Conservation (phyloP, 176 grass and related monocot species). For the Avena atlantica region DNA sequence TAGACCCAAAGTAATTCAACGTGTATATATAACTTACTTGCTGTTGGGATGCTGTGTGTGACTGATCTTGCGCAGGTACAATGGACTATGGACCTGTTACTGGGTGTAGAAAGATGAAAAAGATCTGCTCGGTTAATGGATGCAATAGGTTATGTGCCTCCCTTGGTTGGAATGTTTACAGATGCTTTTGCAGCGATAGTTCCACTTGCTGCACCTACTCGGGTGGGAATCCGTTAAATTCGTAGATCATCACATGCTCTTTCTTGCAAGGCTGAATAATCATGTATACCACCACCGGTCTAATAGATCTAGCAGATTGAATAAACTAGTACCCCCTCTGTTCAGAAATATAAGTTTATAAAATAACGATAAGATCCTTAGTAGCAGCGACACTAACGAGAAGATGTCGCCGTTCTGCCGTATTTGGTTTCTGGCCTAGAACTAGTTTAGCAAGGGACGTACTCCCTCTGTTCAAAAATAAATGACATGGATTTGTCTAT, state of each 20-base stretch:
- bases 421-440: too few relatives aligned
- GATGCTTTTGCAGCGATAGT: not conserved
- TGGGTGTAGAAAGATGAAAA: not conserved
- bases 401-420: too few relatives aligned
- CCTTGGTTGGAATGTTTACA: not conserved
- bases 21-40: not conserved
- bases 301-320: not conserved
- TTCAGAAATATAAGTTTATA: too few relatives aligned
- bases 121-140: not conserved
- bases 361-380: too few relatives aligned
- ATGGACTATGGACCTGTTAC: slow-evolving; percentile 11
- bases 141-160: not conserved
- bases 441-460: too few relatives aligned
- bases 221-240: not conserved
- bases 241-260: not conserved
- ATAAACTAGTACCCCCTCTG: too few relatives aligned
- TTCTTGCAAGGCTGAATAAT: not conserved
- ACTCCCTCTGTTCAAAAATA: too few relatives aligned
- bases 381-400: too few relatives aligned
- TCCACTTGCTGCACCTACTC: slow-evolving; percentile 3
- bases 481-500: too few relatives aligned
- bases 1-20: not conserved
- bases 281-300: not conserved
- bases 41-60: not conserved
- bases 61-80: not conserved